phyloP scores from a whole-genome alignment of 2,329 filamentous ascomycete species.

The Zymoseptoria pseudotritici region DNA sequence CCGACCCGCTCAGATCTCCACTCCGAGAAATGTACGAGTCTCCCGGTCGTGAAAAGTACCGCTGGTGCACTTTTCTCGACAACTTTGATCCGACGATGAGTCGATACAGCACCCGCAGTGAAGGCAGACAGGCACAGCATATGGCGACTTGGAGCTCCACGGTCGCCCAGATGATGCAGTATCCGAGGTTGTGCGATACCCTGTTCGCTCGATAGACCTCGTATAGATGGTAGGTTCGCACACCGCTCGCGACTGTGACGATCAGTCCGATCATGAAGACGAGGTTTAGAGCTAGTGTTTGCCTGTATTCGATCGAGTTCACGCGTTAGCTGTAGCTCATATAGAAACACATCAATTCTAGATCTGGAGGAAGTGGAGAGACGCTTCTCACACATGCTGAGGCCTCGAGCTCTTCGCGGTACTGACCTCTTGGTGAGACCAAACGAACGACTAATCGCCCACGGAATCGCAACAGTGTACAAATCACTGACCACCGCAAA shows the following conservation, averaged over 20 bases:
- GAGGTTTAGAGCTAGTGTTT: constrained; percentile 40
- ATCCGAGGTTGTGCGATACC: not conserved
- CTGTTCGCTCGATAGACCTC: not conserved
- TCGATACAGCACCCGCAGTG: not conserved
- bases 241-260: constrained; percentile 27
- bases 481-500: constrained; percentile 36
- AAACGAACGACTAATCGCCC: constrained; percentile 40
- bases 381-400: too few species aligned
- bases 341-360: too few species aligned
- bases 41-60: not conserved
- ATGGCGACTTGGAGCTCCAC: not conserved
- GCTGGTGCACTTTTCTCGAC: not conserved
- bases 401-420: too few species aligned
- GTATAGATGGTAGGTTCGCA: constrained; percentile 30
- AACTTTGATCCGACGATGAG: not conserved
- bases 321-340: too few species aligned
- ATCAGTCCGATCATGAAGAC: constrained; percentile 28
- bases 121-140: not conserved
- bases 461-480: constrained; percentile 35
- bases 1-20: not conserved
- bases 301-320: constrained; percentile 8
- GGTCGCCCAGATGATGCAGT: not conserved
- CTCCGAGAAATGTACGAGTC: not conserved
- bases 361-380: too few species aligned
- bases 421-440: constrained; percentile 30